Base-by-base conservation (phyloP, 139 green algal species). In the Coccomyxa sp. region DNA sequence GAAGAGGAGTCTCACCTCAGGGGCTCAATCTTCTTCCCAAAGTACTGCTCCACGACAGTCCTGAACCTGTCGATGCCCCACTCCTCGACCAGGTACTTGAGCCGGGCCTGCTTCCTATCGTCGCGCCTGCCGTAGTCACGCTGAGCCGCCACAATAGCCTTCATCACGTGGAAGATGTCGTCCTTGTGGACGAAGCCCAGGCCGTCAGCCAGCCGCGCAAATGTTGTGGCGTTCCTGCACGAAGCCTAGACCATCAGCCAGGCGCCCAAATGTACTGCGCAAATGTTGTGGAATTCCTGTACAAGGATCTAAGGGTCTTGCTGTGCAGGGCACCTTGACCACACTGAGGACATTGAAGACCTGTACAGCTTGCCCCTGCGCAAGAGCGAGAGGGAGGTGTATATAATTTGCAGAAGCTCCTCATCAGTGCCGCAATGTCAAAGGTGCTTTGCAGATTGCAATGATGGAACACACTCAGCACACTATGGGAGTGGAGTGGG, bases 71-170 rank as follows among this genome's bases (percentile, higher is more conserved):
- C 93, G 36, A 99, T 87, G 73, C 93, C 97, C 97, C 97, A 99
- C 81, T 95, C 89, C 39, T 92, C 39, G 27, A 99, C 88, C 71
- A 99, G 90, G 89, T 99, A 99, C 94, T 99, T 99, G 39, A 99
- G 88, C 55, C 97, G 91, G 24, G 95, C 86, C 86, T 97, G 91
- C 84, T 95, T 95, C 81, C 97, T 88, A 88, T 99, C 97, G 82
- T 99, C 97, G 39, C 97, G 91, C 22, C 97, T 89, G 37, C 97
- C 97, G 81, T 99, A 99, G 90, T 99, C 97, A 34, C 97, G 91
- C 91, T 99, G 97, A 73, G 87, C 85, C 64, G 90, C 90, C 78
- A 99, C 93, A 77, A 99, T 97, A 24, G 96, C 95, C 91, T 97
- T 96, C 77, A 98, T 84, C 7, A 87, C 93, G 82, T 98, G 93